phyloP scores from a whole-genome alignment of 2,329 filamentous ascomycete genomes.

The Furcasterigmium sp. region DNA sequence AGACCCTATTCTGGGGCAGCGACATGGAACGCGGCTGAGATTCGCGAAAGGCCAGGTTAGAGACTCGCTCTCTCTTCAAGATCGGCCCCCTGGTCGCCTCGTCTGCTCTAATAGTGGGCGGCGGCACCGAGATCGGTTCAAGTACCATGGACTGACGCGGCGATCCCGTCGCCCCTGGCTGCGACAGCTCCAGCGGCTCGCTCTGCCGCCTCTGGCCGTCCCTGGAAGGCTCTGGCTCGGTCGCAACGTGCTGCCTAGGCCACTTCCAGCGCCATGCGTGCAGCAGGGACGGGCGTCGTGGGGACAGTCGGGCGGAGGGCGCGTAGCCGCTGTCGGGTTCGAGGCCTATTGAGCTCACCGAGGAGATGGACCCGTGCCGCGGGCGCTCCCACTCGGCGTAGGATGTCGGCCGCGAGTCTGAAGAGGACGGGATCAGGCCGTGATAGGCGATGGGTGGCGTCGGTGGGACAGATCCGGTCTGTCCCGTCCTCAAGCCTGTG shows the following conservation, averaged over 20 bases:
- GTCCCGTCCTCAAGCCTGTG: background rate
- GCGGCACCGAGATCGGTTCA: background rate
- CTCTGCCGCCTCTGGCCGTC: background rate
- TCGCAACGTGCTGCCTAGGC: background rate
- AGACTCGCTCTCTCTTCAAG: background rate
- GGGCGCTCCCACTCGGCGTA: slow-evolving; percentile 8
- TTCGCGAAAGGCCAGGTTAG: background rate
- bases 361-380: slow-evolving; percentile 2
- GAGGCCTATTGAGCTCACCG: background rate
- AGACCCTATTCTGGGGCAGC: background rate
- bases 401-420: slow-evolving; percentile 14
- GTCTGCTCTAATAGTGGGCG: background rate
- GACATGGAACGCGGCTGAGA: background rate
- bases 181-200: background rate
- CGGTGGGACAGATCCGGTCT: slow-evolving; percentile 14
- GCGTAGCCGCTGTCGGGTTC: slow-evolving; percentile 8
- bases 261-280: slow-evolving; percentile 1
- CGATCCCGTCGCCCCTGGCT: background rate
- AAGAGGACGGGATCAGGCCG: slow-evolving; percentile 23
- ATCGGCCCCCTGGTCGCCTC: background rate
- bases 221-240: background rate
- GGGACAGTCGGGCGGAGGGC: slow-evolving; percentile 8
- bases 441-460: slow-evolving; percentile 25
- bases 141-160: background rate
- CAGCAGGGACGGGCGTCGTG: slow-evolving; percentile 1